Base-by-base conservation (phyloP, 306 rosid species). In the Trifolium dubium region DNA sequence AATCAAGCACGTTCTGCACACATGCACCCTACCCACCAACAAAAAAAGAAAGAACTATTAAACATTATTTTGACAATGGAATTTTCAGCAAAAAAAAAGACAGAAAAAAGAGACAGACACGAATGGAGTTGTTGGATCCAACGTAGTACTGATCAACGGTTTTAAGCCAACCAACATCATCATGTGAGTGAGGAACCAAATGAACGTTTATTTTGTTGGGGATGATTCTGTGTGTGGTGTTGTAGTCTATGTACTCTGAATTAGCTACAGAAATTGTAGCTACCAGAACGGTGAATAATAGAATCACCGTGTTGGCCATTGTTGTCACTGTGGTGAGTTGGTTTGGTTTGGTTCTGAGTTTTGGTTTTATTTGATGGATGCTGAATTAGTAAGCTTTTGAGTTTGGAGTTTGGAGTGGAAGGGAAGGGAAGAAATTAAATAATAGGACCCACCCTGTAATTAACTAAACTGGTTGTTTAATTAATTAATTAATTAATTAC, bases 141-240 rank as follows among this genome's bases (percentile, higher is more conserved):
- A 91, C 90, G 79, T 80, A 91, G 90, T 91, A 91, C 88, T 87
- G 97, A 77, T 88, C 97, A 10, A 91, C 93, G 69, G 94, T 91
- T 82, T 91, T 91, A 80, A 91, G 93, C 97, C 97, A 88, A 0
- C 94, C 97, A 44, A 91, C 97, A 73, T 91, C 97, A 56, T 91
- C 97, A 76, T 91, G 97, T 10, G 97, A 88, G 83, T 91, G 97
- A 81, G 97, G 92, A 0, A 91, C 94, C 85, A 91, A 64, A 61
- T 91, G 94, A 15, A 91, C 90, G 54, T 91, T 91, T 15, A 91
- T 47, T 67, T 87, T 78, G 29, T 67, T 79, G 1, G 82, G 65
- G 50, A 88, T 81, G 53, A 90, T 85, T 41, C 84, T 72, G 46
- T 78, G 84, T 34, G 92, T 71, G 17, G 87, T 90, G 75, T 88